Evolutionary conservation across 805 yeast genomes (phyloP).

Genomic region (Candida lessepsii): DNA sequence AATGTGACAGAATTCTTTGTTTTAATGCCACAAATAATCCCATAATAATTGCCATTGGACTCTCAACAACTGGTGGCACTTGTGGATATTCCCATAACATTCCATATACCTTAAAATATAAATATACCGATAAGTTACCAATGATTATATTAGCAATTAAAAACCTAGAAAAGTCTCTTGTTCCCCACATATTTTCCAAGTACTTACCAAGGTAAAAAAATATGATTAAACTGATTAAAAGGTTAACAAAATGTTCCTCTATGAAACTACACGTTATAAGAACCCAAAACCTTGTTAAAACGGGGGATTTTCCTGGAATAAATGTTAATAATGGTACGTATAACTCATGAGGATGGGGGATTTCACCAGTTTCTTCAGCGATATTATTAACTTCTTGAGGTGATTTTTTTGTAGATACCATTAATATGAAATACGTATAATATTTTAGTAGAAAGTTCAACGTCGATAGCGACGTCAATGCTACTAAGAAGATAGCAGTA

Average conservation of each 20-base stretch:
- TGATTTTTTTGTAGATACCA: slow-evolving; percentile 27
- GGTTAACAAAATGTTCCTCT: slow-evolving; percentile 43
- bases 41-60: slow-evolving; percentile 53
- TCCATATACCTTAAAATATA: slow-evolving; percentile 21
- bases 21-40: slow-evolving; percentile 65
- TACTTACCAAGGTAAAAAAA: slow-evolving; percentile 57
- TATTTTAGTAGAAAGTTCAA: slow-evolving; percentile 36
- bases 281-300: slow-evolving; percentile 49
- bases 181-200: slow-evolving; percentile 66
- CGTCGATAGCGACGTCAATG: slow-evolving; percentile 28
- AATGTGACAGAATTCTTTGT: slow-evolving; percentile 63
- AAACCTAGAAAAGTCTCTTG: slow-evolving; percentile 50
- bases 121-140: slow-evolving; percentile 35
- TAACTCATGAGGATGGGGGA: slow-evolving; percentile 45
- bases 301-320: slow-evolving; percentile 44
- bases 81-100: slow-evolving; percentile 15
- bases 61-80: slow-evolving; percentile 48
- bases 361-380: slow-evolving; percentile 33
- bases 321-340: slow-evolving; percentile 52
- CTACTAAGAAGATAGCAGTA: slow-evolving; percentile 34
- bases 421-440: slow-evolving; percentile 36
- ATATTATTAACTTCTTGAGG: slow-evolving; percentile 23
- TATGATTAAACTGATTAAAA: slow-evolving; percentile 34
- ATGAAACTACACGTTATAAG: slow-evolving; percentile 46
- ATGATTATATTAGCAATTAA: slow-evolving; percentile 34